These are phyloP conservation scores for Oryza australiensis DNA, from an alignment of 176 grass and related monocot genomes.

Conservation along the genomic window DNA sequence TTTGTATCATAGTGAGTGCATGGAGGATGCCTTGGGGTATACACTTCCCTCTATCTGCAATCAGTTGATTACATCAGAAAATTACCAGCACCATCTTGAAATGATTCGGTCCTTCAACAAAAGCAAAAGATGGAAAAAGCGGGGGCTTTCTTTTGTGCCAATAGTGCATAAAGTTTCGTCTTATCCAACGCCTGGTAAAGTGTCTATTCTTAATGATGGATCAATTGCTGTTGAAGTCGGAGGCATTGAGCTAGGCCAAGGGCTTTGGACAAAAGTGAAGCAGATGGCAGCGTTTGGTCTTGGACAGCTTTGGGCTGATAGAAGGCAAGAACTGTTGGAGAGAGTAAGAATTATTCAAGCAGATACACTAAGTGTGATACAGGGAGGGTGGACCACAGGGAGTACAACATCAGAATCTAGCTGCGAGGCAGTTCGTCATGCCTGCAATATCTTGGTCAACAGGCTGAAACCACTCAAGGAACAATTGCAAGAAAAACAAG, in stretches of 20 bases:
- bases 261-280: slow-evolving; percentile 96
- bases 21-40: slow-evolving; percentile 66
- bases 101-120: slow-evolving; percentile 61
- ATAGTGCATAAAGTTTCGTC: slow-evolving; percentile 60
- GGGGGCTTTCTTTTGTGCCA: slow-evolving; percentile 76
- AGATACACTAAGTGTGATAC: slow-evolving; percentile 79
- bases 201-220: slow-evolving; percentile 88
- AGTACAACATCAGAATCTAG: slow-evolving; percentile 97
- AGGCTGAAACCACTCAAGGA: slow-evolving; percentile 82
- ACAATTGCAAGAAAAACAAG: slow-evolving; percentile 56
- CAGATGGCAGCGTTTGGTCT: slow-evolving; percentile 84
- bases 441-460: slow-evolving; percentile 70
- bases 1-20: slow-evolving; percentile 67
- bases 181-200: slow-evolving; percentile 73
- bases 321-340: slow-evolving; percentile 62
- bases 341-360: slow-evolving; percentile 83
- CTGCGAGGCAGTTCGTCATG: slow-evolving; percentile 72
- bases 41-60: slow-evolving; percentile 72
- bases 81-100: slow-evolving; percentile 52
- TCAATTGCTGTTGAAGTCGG: slow-evolving; percentile 92
- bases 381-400: slow-evolving; percentile 84
- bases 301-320: slow-evolving; percentile 71
- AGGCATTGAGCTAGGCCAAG: slow-evolving; percentile 96
- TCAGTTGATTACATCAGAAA: slow-evolving; percentile 55
- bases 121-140: slow-evolving; percentile 80